Percentiles rank a stretch among this genome's conserved stretches.
phyloP scores from a whole-genome alignment of 2,329 filamentous ascomycete genomes.

The Trichocomaceae sp. region DNA sequence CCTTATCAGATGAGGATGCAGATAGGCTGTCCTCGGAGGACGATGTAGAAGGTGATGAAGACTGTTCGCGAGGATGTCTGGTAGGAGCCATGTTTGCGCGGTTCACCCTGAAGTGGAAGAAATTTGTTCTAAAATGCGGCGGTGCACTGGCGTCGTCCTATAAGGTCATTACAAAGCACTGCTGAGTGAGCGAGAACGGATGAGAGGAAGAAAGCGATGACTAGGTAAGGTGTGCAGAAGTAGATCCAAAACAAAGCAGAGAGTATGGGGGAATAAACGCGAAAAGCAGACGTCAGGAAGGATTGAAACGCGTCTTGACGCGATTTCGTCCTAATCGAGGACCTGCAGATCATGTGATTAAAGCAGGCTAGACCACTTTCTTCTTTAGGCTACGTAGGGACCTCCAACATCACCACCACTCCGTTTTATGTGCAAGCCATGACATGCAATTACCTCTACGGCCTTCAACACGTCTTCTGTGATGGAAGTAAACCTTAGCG shows the following conservation, averaged over 20 bases:
- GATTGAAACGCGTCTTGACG: constrained; percentile 2
- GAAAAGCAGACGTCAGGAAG: not conserved
- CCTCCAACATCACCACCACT: not conserved
- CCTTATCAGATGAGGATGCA: constrained; percentile 43
- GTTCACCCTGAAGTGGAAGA: not conserved
- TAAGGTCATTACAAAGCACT: not conserved
- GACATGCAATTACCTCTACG: not conserved
- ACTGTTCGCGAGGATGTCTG: not conserved
- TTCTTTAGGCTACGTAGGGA: not conserved
- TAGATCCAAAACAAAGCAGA: not conserved
- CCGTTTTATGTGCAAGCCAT: not conserved
- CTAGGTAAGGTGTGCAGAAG: not conserved
- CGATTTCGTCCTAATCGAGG: not conserved
- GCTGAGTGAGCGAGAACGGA: not conserved
- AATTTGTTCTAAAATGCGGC: constrained; percentile 5
- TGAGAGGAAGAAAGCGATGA: not conserved
- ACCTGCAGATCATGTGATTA: not conserved
- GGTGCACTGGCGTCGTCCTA: not conserved
- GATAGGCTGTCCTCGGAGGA: constrained; percentile 9
- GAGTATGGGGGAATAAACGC: not conserved
- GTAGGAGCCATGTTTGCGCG: constrained; percentile 7
- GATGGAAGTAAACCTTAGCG: constrained; percentile 1
- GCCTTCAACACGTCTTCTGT: not conserved
- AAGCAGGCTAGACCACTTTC: not conserved
- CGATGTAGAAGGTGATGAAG: constrained; percentile 5